Conservation (phyloP, 345 rosid genomes). For the Lagerstroemia speciosa region DNA sequence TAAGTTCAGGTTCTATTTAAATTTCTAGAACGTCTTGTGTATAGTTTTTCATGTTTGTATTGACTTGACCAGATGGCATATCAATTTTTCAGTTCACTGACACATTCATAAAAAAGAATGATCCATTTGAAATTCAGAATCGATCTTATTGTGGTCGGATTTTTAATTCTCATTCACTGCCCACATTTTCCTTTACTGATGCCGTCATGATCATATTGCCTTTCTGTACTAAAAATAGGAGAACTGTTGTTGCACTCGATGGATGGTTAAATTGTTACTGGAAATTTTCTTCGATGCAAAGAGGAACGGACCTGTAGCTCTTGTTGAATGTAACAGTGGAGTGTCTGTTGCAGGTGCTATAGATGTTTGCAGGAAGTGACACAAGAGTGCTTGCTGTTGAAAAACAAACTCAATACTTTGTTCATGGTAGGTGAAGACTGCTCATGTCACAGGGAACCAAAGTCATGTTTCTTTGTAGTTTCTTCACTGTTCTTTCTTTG, state of each 20-base stretch:
- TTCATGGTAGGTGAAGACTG: conserved; percentile 7
- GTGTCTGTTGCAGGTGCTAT: conserved; percentile 5
- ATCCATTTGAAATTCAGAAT: neutral
- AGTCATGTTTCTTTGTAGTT: neutral
- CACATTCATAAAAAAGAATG: neutral
- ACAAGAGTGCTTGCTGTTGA: conserved; percentile 9
- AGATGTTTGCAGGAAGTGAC: conserved; percentile 9
- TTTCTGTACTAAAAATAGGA: neutral
- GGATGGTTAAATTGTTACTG: neutral
- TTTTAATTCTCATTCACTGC: neutral
- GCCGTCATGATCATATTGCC: neutral
- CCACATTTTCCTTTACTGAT: neutral
- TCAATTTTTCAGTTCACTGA: neutral
- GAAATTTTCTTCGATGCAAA: neutral
- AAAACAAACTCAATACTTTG: conserved; percentile 5
- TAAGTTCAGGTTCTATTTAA: neutral
- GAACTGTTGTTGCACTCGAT: neutral
- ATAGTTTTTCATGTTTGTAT: neutral
- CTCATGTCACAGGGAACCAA: neutral
- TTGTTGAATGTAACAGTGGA: neutral
- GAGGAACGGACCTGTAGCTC: neutral
- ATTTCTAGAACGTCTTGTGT: neutral
- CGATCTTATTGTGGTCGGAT: neutral
- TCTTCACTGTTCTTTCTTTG: neutral
- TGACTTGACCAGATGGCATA: neutral